phyloP scores from a whole-genome alignment of 2,329 filamentous ascomycete species.

The Geosmithia putterillii region DNA sequence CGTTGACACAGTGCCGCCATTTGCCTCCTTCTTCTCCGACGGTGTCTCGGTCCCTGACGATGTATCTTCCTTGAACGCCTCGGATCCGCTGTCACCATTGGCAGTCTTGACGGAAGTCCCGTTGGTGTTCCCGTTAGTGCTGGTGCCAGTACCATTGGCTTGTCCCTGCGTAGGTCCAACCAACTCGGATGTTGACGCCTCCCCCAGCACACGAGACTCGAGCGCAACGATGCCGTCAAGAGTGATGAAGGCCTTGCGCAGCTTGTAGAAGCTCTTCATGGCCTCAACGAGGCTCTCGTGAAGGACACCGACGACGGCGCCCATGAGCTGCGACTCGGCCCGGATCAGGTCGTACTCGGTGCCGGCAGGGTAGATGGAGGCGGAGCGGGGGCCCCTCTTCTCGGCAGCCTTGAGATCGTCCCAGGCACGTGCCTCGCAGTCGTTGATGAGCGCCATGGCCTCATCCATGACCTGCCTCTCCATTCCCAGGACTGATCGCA shows the following conservation, averaged over 20 bases:
- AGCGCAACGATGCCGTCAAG: conserved; percentile 68
- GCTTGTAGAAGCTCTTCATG: conserved; percentile 82
- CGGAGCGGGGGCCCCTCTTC: conserved; percentile 34
- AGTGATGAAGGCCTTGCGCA: conserved; percentile 77
- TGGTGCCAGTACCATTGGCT: not conserved
- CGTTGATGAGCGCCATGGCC: conserved; percentile 57
- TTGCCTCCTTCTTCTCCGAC: conserved; percentile 5
- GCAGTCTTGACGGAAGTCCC: conserved; percentile 12
- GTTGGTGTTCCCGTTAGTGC: not conserved
- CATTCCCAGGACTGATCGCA: conserved; percentile 77
- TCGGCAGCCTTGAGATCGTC: conserved; percentile 66
- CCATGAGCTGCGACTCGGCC: conserved; percentile 80
- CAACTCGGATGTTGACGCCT: conserved; percentile 22
- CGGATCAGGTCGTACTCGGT: conserved; percentile 79
- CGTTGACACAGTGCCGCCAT: not conserved
- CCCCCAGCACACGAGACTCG: conserved; percentile 41
- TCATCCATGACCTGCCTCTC: conserved; percentile 86
- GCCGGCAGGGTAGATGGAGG: conserved; percentile 61
- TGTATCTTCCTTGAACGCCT: conserved; percentile 42
- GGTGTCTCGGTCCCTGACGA: conserved; percentile 25
- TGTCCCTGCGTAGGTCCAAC: conserved; percentile 4
- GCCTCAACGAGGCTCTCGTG: conserved; percentile 90
- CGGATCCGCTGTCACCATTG: conserved; percentile 7
- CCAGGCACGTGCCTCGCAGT: conserved; percentile 66
- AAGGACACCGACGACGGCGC: conserved; percentile 74